A percentile compares a stretch with the other conserved stretches of the same genome.
phyloP scores from a whole-genome alignment of 164 flowering plant species.

The Hamamelis virginiana region DNA sequence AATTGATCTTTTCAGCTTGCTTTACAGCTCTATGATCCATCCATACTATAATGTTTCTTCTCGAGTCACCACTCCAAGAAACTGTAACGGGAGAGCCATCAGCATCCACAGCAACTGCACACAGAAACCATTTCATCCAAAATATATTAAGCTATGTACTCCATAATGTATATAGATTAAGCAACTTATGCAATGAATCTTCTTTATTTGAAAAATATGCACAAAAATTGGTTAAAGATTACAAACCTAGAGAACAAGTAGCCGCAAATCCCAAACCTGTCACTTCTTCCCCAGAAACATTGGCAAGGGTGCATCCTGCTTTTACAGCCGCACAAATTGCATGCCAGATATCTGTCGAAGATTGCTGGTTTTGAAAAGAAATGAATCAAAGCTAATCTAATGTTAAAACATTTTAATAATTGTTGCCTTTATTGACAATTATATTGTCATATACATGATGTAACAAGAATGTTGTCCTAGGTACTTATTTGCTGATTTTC shows the following conservation, averaged over 20 bases:
- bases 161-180: not conserved
- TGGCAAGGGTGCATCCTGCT: conserved; percentile 74
- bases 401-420: not conserved
- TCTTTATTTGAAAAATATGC: not conserved
- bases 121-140: conserved; percentile 15
- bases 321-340: conserved; percentile 92
- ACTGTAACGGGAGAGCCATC: conserved; percentile 96
- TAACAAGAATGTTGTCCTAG: too few species aligned
- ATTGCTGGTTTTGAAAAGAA: conserved; percentile 60
- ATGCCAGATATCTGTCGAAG: conserved; percentile 99
- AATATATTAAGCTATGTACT: not conserved
- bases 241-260: conserved; percentile 95
- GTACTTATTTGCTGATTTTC: too few species aligned
- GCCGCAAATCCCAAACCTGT: conserved; percentile 88
- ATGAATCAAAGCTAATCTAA: not conserved
- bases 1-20: conserved; percentile 90
- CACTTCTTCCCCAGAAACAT: conserved; percentile 73
- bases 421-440: not conserved
- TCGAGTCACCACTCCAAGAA: conserved; percentile 94
- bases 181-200: not conserved
- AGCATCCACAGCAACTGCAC: conserved; percentile 91
- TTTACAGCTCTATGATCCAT: conserved; percentile 99
- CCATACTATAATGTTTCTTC: conserved; percentile 96
- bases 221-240: not conserved
- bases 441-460: too few species aligned